A percentile compares a stretch with the other conserved stretches of the same genome.
phyloP scores from a whole-genome alignment of 306 rosid genomes.

The Ceratonia siliqua region DNA sequence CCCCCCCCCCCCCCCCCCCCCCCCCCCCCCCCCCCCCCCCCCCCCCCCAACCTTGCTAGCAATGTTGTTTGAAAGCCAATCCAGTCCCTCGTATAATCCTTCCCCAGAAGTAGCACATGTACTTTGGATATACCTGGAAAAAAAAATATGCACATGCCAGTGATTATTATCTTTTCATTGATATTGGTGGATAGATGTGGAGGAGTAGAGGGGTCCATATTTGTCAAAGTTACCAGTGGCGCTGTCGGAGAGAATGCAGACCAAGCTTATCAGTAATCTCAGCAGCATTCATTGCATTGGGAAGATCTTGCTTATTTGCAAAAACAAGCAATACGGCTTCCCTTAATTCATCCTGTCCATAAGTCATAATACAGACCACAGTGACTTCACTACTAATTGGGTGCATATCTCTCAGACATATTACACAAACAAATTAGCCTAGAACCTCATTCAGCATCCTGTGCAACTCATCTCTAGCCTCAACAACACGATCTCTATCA shows the following conservation, averaged over 20 bases:
- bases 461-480: constrained; percentile 75
- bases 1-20: no score
- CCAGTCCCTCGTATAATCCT: constrained; percentile 75
- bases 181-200: background rate
- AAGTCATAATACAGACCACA: background rate
- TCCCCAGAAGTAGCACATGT: constrained; percentile 79
- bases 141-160: constrained; percentile 11
- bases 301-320: constrained; percentile 81
- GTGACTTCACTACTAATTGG: background rate
- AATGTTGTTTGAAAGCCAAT: constrained; percentile 75
- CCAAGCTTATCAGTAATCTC: constrained; percentile 69
- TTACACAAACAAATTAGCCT: background rate
- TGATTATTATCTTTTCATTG: background rate
- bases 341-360: constrained; percentile 60
- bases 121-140: constrained; percentile 68
- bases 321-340: constrained; percentile 73
- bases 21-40: no score
- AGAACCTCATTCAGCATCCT: constrained; percentile 70
- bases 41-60: constrained; percentile 68
- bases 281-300: constrained; percentile 77
- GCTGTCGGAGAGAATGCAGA: constrained; percentile 66
- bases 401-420: background rate
- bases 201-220: background rate
- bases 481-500: constrained; percentile 71
- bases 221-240: constrained; percentile 53